phyloP scores from a whole-genome alignment of 176 grass and related monocot species.

The Puccinellia tenuiflora region DNA sequence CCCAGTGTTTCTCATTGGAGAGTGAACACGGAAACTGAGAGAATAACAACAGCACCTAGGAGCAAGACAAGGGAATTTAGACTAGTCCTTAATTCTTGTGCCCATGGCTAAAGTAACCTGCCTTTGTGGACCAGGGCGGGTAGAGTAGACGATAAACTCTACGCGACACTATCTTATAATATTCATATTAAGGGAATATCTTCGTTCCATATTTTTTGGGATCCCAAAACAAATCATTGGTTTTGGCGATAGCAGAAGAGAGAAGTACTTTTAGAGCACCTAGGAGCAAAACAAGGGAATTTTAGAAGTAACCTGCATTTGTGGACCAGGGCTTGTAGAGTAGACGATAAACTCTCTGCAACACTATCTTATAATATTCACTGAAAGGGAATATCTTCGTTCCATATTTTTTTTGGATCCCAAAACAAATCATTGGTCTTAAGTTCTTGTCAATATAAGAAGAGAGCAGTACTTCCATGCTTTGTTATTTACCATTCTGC shows the following conservation, averaged over 20 bases:
- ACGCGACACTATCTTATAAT: background rate
- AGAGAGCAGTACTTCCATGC: background rate
- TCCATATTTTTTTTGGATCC: background rate
- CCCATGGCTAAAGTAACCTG: background rate
- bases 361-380: background rate
- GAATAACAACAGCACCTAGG: background rate
- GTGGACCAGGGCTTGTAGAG: background rate
- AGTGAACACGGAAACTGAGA: background rate
- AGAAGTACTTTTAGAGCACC: background rate
- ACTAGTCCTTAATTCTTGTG: background rate
- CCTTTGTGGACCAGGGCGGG: background rate
- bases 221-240: background rate
- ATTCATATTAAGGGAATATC: background rate
- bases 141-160: background rate
- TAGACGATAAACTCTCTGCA: background rate
- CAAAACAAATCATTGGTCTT: background rate
- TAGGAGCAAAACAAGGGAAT: background rate
- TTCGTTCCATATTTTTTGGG: background rate
- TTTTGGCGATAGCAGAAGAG: background rate
- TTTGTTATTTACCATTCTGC: constrained; percentile 11
- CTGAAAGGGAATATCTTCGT: background rate
- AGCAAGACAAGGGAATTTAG: background rate
- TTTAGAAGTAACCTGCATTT: background rate
- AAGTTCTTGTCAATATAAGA: background rate
- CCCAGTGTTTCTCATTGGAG: background rate